Percentiles rank a stretch among this genome's conserved stretches.
phyloP scores from a whole-genome alignment of 139 green algal species.

The Chlorella vulgaris region DNA sequence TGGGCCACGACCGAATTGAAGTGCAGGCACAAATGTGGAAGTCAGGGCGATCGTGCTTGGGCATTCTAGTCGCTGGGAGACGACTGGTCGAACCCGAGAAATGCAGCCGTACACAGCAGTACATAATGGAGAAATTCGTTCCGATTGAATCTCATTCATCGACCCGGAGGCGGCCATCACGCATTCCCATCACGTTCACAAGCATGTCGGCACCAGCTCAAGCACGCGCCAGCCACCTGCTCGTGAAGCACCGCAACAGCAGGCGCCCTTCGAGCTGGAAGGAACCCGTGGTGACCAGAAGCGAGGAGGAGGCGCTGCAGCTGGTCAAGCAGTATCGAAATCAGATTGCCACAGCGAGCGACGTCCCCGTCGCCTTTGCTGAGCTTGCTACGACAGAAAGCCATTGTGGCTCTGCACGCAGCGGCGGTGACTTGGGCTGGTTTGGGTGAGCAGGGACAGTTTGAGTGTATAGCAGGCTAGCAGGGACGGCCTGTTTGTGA shows the following conservation, averaged over 20 bases:
- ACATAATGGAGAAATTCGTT: not conserved
- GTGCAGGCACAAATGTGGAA: not conserved
- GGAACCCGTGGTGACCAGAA: conserved; percentile 73
- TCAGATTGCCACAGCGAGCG: conserved; percentile 54
- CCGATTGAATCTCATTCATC: too few relatives aligned
- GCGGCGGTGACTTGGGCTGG: conserved; percentile 82
- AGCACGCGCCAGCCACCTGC: conserved; percentile 81
- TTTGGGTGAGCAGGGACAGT: conserved; percentile 62
- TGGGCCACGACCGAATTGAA: not conserved
- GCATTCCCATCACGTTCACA: too few relatives aligned
- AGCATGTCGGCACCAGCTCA: conserved; percentile 13
- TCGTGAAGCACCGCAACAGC: conserved; percentile 84
- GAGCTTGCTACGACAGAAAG: conserved; percentile 72
- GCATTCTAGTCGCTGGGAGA: not conserved
- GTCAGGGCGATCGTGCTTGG: not conserved
- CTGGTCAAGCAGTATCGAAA: conserved; percentile 76
- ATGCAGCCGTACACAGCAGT: too few relatives aligned
- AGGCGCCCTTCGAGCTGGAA: conserved; percentile 83
- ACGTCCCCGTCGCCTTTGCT: conserved; percentile 62
- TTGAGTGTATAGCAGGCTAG: not conserved
- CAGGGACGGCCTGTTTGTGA: too few relatives aligned
- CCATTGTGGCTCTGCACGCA: conserved; percentile 73
- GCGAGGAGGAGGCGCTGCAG: conserved; percentile 76
- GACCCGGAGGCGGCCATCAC: too few relatives aligned
- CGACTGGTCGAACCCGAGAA: not conserved